Conservation (phyloP, 2,329 filamentous ascomycete species). For the Hypomyces rosellus region DNA sequence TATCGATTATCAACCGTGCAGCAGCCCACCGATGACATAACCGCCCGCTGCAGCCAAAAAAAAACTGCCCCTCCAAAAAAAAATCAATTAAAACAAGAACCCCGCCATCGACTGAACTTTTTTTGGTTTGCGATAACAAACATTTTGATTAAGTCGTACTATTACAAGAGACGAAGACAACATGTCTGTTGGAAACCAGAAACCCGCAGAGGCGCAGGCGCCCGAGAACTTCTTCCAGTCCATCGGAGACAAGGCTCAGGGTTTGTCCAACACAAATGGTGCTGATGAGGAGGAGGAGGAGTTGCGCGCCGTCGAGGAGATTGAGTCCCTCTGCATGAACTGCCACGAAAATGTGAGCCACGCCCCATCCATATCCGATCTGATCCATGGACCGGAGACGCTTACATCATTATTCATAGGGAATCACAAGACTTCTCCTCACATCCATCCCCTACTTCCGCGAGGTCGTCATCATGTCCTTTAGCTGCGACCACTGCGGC, state of each 20-base stretch:
- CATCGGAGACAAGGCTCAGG: constrained; percentile 55
- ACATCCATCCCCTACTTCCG: constrained; percentile 95
- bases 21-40: not conserved
- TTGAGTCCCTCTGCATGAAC: constrained; percentile 82
- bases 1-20: too few species aligned
- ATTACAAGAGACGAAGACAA: constrained; percentile 21
- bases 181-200: constrained; percentile 37
- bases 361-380: not conserved
- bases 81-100: constrained; percentile 3
- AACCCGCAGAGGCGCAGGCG: constrained; percentile 29
- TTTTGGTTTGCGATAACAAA: constrained; percentile 7
- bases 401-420: too few species aligned
- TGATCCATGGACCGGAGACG: too few species aligned
- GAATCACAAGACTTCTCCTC: constrained; percentile 77
- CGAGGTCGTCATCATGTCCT: constrained; percentile 96
- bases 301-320: constrained; percentile 55
- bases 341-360: constrained; percentile 65
- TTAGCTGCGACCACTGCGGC: constrained; percentile 82
- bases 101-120: constrained; percentile 12
- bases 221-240: constrained; percentile 53
- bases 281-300: constrained; percentile 39
- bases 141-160: not conserved
- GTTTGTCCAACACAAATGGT: constrained; percentile 37
- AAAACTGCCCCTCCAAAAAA: constrained; percentile 19
- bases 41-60: not conserved